phyloP scores from a whole-genome alignment of 2,329 filamentous ascomycete species.

The Diaporthe sp. region DNA sequence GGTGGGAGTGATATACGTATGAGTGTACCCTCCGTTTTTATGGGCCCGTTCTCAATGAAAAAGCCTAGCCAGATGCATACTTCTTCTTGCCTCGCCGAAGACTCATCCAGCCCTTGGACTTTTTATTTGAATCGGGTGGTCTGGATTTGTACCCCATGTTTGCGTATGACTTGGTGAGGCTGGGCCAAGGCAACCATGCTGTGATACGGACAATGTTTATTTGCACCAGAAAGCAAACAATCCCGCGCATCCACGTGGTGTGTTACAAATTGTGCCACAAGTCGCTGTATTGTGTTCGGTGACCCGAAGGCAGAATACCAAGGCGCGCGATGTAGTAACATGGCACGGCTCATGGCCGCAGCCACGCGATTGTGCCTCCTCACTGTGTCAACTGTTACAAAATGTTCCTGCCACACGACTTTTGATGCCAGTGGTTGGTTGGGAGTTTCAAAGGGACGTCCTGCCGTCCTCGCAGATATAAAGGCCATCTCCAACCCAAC shows the following conservation, averaged over 20 bases:
- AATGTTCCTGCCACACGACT: background rate
- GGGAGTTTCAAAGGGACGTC: background rate
- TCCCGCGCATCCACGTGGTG: background rate
- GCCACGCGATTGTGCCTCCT: background rate
- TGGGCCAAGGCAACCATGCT: background rate
- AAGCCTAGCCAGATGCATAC: too few species aligned
- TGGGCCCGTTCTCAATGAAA: too few species aligned
- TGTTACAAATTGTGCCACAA: background rate
- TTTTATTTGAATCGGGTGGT: background rate
- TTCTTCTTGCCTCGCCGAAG: background rate
- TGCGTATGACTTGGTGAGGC: slow-evolving; percentile 2
- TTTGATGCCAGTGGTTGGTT: background rate
- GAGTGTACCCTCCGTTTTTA: too few species aligned
- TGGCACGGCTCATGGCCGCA: background rate
- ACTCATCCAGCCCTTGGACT: background rate
- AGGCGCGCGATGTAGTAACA: too few species aligned
- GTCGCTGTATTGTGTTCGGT: background rate
- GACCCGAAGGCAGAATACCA: background rate
- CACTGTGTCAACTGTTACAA: background rate
- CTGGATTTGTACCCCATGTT: background rate
- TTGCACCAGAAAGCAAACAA: background rate
- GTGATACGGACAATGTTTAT: background rate
- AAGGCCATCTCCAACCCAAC: background rate
- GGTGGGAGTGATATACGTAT: too few species aligned
- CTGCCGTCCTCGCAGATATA: background rate